These are phyloP conservation scores for Thelonectria rubi DNA, from an alignment of 2,329 filamentous ascomycete species.

Conservation along the genomic window DNA sequence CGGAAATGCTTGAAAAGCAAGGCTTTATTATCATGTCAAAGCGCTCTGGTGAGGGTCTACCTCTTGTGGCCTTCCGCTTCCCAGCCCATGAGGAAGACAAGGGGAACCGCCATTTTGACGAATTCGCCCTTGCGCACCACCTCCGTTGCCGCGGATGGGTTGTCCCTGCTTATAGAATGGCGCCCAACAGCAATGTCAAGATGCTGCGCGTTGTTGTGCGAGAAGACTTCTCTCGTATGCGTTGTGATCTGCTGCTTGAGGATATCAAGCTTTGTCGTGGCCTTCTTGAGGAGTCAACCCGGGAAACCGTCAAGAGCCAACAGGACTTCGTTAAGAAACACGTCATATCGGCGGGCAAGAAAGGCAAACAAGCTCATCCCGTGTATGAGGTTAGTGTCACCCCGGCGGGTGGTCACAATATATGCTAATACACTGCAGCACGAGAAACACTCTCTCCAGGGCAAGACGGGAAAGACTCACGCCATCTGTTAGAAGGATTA, in stretches of 20 bases:
- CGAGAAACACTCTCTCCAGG: conserved; percentile 88
- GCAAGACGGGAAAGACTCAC: conserved; percentile 91
- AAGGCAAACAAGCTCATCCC: conserved; percentile 58
- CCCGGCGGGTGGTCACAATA: neutral
- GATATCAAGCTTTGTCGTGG: conserved; percentile 83
- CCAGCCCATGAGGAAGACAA: conserved; percentile 62
- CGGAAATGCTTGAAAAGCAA: conserved; percentile 73
- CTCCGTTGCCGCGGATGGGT: conserved; percentile 90
- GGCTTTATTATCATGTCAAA: conserved; percentile 92
- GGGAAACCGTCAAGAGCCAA: conserved; percentile 73
- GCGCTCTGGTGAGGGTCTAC: conserved; percentile 78
- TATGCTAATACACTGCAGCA: conserved; percentile 53
- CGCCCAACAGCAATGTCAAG: conserved; percentile 87
- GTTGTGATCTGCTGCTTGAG: conserved; percentile 79
- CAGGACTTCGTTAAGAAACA: conserved; percentile 71
- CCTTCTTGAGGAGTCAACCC: conserved; percentile 78
- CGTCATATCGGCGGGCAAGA: conserved; percentile 60
- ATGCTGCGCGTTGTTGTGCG: conserved; percentile 92
- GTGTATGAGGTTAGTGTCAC: conserved; percentile 55
- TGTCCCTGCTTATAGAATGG: conserved; percentile 97
- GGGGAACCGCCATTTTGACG: conserved; percentile 69
- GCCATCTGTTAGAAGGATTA: conserved; percentile 71
- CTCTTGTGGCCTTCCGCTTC: conserved; percentile 89
- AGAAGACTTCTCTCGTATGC: conserved; percentile 85
- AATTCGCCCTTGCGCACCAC: conserved; percentile 84